phyloP scores from a whole-genome alignment of 2,329 filamentous ascomycete species.

The Alternaria sp. region DNA sequence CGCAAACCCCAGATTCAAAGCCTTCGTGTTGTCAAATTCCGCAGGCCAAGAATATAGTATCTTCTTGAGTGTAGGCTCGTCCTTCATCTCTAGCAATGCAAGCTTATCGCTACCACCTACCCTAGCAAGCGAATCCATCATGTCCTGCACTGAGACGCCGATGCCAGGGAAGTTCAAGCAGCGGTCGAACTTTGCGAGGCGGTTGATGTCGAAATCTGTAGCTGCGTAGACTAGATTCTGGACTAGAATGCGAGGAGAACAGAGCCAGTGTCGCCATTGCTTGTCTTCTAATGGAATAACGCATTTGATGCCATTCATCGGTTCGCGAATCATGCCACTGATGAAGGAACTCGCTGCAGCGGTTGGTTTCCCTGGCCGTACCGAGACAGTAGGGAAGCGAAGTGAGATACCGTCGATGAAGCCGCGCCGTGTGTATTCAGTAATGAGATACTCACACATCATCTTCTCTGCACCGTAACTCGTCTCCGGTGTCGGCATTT shows the following conservation, averaged over 20 bases:
- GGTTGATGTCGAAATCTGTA: conserved; percentile 52
- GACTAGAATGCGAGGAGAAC: conserved; percentile 61
- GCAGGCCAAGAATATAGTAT: conserved; percentile 63
- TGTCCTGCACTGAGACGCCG: conserved; percentile 60
- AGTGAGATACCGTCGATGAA: conserved; percentile 64
- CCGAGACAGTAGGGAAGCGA: conserved; percentile 66
- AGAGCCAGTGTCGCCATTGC: conserved; percentile 63
- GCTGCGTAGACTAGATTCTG: conserved; percentile 59
- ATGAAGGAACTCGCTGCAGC: conserved; percentile 66
- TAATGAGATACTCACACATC: conserved; percentile 65
- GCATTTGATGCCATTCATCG: conserved; percentile 61
- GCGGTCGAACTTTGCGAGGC: conserved; percentile 55
- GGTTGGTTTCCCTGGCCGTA: conserved; percentile 65
- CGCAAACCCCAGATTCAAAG: conserved; percentile 58
- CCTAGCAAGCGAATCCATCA: conserved; percentile 61
- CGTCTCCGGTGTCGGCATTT: conserved; percentile 65
- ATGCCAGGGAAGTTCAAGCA: conserved; percentile 51
- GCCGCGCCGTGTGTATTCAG: conserved; percentile 66
- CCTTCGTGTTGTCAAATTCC: conserved; percentile 62
- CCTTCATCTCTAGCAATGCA: conserved; percentile 57
- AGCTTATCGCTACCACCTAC: conserved; percentile 61
- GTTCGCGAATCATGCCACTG: conserved; percentile 68
- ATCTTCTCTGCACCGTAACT: conserved; percentile 69
- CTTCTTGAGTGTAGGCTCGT: conserved; percentile 55
- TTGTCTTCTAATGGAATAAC: conserved; percentile 55